Conservation (phyloP, 371 early-diverging fungal species). For the Zychaea mexicana region DNA sequence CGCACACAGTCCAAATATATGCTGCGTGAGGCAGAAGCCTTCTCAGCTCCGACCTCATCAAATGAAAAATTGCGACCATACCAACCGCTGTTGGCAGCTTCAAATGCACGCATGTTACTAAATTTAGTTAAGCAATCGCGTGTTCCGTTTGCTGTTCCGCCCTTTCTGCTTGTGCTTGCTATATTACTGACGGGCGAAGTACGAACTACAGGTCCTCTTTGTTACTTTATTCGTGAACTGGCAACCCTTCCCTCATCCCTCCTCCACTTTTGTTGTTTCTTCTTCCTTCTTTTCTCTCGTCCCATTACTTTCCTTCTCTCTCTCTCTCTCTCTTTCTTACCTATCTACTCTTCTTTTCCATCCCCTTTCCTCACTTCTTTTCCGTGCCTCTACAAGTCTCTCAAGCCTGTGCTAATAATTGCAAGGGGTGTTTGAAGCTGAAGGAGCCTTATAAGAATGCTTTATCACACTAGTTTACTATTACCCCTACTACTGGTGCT, state of each 20-base stretch:
- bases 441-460: too few species aligned
- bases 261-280: neutral
- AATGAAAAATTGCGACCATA: neutral
- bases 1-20: too few species aligned
- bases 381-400: too few species aligned
- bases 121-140: neutral
- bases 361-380: too few species aligned
- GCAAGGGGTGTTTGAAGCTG: too few species aligned
- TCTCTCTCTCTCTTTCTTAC: neutral
- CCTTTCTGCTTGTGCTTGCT: neutral
- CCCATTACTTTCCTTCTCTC: constrained; percentile 8
- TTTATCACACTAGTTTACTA: neutral
- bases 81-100: neutral
- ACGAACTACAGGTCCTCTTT: neutral
- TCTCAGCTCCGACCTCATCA: neutral
- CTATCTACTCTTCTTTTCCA: neutral
- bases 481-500: neutral
- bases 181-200: neutral
- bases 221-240: neutral
- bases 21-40: too few species aligned
- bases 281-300: neutral
- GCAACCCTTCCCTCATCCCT: neutral
- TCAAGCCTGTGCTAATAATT: too few species aligned
- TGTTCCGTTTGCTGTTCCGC: neutral
- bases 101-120: neutral